Conservation (phyloP, 164 flowering plant genomes). For the Litsea cubeba region DNA sequence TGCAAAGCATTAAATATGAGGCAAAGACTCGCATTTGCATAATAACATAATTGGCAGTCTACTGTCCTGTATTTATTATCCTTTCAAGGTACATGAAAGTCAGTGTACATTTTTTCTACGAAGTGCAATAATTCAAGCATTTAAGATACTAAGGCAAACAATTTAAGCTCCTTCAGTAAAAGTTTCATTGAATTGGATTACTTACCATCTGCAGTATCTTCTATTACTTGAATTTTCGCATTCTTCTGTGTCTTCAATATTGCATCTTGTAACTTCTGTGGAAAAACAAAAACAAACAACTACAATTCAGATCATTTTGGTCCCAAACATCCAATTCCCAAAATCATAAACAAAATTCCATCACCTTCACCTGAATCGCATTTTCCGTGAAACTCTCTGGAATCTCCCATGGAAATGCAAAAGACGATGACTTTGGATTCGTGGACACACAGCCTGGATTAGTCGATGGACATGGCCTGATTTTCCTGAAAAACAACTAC, state of each 20-base stretch:
- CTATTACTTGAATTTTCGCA: conserved; percentile 50
- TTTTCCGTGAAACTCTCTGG: conserved; percentile 41
- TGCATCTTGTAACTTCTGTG: conserved; percentile 74
- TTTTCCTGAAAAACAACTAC: conserved; percentile 48
- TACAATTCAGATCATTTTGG: neutral
- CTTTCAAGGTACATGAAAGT: neutral
- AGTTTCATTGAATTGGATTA: neutral
- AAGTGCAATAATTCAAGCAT: neutral
- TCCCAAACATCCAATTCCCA: neutral
- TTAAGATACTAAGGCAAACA: neutral
- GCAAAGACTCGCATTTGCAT: neutral
- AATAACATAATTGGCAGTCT: no score
- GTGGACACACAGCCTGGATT: conserved; percentile 88
- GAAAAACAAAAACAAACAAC: conserved; percentile 3
- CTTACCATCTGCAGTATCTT: conserved; percentile 73
- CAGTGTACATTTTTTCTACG: neutral
- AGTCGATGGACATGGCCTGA: conserved; percentile 79
- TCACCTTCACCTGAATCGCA: conserved; percentile 49
- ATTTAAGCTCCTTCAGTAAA: neutral
- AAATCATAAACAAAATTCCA: neutral
- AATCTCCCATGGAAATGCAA: conserved; percentile 74
- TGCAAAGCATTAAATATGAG: neutral
- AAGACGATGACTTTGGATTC: conserved; percentile 73
- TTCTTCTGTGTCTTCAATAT: conserved; percentile 80
- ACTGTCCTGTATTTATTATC: neutral